Conservation (phyloP, 805 yeast genomes). For the Spathaspora gorwiae region DNA sequence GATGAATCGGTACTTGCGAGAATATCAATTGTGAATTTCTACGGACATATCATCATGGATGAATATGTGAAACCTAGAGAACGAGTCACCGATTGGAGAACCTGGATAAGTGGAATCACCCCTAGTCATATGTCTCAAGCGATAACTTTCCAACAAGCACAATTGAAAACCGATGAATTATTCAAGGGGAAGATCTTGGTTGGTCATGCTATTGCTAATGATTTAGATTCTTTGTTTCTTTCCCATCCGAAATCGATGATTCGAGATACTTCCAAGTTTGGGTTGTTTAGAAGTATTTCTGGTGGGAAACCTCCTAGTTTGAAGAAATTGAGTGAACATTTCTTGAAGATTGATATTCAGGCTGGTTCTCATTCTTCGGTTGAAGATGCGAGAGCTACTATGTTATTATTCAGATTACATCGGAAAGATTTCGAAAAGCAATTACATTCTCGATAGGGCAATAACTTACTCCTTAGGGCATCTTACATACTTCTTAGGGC, state of each 20-base stretch:
- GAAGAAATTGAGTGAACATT: conserved; percentile 56
- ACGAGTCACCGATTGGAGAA: conserved; percentile 83
- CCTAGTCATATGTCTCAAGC: conserved; percentile 70
- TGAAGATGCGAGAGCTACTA: conserved; percentile 86
- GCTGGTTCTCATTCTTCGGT: conserved; percentile 77
- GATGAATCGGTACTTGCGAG: conserved; percentile 70
- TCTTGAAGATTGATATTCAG: conserved; percentile 62
- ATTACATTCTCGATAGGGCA: too few species aligned
- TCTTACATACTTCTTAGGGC: too few species aligned
- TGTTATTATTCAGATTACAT: conserved; percentile 66
- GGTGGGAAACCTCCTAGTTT: conserved; percentile 71
- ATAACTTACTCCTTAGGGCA: too few species aligned
- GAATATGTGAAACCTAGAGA: conserved; percentile 71
- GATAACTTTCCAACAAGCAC: conserved; percentile 63
- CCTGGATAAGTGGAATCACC: conserved; percentile 84
- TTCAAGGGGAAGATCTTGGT: conserved; percentile 57
- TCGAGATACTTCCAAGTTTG: conserved; percentile 70
- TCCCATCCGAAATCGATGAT: conserved; percentile 61
- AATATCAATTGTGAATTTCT: conserved; percentile 80
- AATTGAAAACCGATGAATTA: conserved; percentile 47
- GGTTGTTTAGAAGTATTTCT: conserved; percentile 54
- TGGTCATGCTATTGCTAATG: conserved; percentile 85
- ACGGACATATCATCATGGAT: conserved; percentile 70
- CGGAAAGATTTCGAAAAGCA: conserved; percentile 56
- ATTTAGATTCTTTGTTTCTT: conserved; percentile 61